phyloP scores from a whole-genome alignment of 257 asterid species.

The Coffea eugenioides region DNA sequence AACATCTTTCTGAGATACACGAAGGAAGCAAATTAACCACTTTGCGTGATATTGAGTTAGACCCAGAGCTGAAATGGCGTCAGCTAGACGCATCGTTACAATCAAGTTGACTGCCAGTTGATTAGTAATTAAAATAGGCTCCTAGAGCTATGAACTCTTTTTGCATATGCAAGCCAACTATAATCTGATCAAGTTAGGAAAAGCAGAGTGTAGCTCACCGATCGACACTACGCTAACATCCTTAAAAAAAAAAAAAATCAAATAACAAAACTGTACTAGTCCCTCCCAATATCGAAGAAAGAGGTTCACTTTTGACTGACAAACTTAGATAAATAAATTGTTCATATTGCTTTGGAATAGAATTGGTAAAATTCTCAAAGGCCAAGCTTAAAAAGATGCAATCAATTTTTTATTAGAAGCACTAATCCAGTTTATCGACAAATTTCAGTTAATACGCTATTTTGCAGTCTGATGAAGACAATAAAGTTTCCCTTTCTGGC shows the following conservation, averaged over 20 bases:
- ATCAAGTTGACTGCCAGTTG: neutral
- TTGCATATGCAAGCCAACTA: neutral
- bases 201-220: neutral
- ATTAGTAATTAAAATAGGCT: neutral
- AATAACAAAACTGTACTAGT: neutral
- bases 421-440: neutral
- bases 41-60: neutral
- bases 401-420: neutral
- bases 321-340: neutral
- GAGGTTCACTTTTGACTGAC: neutral
- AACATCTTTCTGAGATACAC: neutral
- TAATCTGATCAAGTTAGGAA: neutral
- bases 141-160: neutral
- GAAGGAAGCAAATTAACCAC: neutral
- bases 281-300: neutral
- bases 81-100: neutral
- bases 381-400: neutral
- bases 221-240: neutral
- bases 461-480: constrained; percentile 15
- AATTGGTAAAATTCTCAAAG: neutral
- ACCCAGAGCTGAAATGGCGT: neutral
- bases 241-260: neutral
- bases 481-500: constrained; percentile 21
- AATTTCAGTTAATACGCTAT: neutral
- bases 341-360: neutral